Evolutionary conservation across 768 basidiomycete species (phyloP), one percentile per base, ranked within the genome.

Genomic region (Infundibulicybe gibba): DNA sequence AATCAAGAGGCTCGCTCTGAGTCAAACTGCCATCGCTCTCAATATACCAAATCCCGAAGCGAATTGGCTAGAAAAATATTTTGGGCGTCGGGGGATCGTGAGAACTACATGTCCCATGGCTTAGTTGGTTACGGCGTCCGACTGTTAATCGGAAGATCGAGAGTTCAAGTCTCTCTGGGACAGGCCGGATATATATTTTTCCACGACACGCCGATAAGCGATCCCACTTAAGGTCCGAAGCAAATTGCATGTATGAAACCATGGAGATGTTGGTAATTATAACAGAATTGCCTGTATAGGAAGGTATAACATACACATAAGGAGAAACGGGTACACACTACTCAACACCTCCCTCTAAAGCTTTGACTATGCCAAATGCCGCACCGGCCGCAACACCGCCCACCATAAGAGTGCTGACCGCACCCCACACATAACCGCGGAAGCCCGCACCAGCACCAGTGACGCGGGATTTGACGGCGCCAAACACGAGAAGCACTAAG

Each of bases 361-460:
- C 65, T 47, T 70, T 71, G 15, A 79, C 79, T 37, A 80, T 79
- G 0, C 64, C 77, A 57, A 78, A 81, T 16, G 79, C 77, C 0
- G 76, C 76, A 3, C 80, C 92, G 0, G 95, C 95, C 0, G 95
- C 95, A 0, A 88, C 66, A 10, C 93, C 94, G 32, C 95, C 95
- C 1, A 98, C 95, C 35, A 88, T 67, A 47, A 95, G 72, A 14
- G 92, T 99, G 57, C 82, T 87, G 16, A 90, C 60, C 5, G 93
- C 91, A 12, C 94, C 94, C 80, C 88, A 90, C 5, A 92, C 59
- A 60, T 95, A 94, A 3, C 87, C 87, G 25, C 70, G 67, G 0
- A 70, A 55, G 3, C 81, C 83, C 31, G 62, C 66, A 1, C 88
- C 87, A 32, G 83, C 87, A n/a, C 90, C 90, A 0, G 91, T 94